Conservation (phyloP, 495 filamentous ascomycete species). For the Cenococcum geophilum region DNA sequence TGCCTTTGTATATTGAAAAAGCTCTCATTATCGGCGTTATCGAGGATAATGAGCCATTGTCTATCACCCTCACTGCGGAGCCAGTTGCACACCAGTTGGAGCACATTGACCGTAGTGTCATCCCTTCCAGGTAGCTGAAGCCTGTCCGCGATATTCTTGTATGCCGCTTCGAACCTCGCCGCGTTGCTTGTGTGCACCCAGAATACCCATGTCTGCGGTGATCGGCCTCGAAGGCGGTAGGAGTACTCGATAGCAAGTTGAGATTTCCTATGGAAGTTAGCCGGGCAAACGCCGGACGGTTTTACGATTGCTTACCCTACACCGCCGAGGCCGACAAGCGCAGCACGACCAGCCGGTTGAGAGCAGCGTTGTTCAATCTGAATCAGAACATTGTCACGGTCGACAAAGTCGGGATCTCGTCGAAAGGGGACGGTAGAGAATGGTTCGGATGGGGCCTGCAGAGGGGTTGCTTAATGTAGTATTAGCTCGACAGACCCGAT, state of each 20-base stretch:
- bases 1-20: too few species aligned
- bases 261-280: slow-evolving; percentile 41
- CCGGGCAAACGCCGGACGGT: background rate
- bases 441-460: too few species aligned
- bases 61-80: background rate
- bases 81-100: slow-evolving; percentile 5
- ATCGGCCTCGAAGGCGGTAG: slow-evolving; percentile 35
- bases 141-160: slow-evolving; percentile 19
- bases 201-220: slow-evolving; percentile 27
- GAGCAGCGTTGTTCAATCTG: too few species aligned
- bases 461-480: too few species aligned
- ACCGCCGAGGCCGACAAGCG: background rate
- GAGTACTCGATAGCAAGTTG: slow-evolving; percentile 49
- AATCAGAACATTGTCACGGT: too few species aligned
- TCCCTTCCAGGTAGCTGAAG: slow-evolving; percentile 2
- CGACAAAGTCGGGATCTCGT: too few species aligned
- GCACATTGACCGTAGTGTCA: background rate
- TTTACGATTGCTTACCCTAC: background rate
- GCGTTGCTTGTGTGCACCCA: slow-evolving; percentile 31
- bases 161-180: slow-evolving; percentile 26
- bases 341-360: background rate
- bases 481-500: too few species aligned
- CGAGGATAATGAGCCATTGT: background rate
- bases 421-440: too few species aligned
- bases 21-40: slow-evolving; percentile 5